Evolutionary conservation across 305 asterid species (phyloP).

Genomic region (Fraxinus greggii): DNA sequence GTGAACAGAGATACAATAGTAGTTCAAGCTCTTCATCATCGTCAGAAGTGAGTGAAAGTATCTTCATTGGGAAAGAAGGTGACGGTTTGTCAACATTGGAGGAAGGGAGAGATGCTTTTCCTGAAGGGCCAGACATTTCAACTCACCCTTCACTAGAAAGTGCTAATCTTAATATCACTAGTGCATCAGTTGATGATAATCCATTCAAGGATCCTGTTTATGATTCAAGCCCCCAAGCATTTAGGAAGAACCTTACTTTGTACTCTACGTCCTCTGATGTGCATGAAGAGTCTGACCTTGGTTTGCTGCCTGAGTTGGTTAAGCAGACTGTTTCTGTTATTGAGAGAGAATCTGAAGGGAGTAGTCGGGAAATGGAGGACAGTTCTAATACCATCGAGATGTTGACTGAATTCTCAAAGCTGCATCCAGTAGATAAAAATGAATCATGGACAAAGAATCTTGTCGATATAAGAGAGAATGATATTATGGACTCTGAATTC

Average conservation of each 20-base stretch:
- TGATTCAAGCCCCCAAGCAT: constrained; percentile 62
- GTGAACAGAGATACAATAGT: constrained; percentile 24
- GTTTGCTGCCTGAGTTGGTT: constrained; percentile 36
- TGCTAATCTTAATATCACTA: constrained; percentile 25
- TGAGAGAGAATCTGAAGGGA: constrained; percentile 41
- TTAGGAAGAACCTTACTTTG: constrained; percentile 36
- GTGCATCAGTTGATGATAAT: constrained; percentile 32
- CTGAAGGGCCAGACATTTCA: constrained; percentile 23
- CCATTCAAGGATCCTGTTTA: constrained; percentile 56
- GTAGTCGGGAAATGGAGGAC: constrained; percentile 27
- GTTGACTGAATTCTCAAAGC: constrained; percentile 28
- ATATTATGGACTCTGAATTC: constrained; percentile 16
- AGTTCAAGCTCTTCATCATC: constrained; percentile 47
- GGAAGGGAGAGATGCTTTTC: constrained; percentile 25
- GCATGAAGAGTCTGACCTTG: constrained; percentile 44
- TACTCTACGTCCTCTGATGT: constrained; percentile 52
- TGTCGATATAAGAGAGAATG: constrained; percentile 28
- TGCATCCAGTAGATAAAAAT: constrained; percentile 30
- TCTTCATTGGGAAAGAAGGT: constrained; percentile 36
- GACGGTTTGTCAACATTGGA: constrained; percentile 29
- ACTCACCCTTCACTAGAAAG: constrained; percentile 30
- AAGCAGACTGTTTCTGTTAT: constrained; percentile 40
- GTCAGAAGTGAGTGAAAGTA: constrained; percentile 46
- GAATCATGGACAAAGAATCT: constrained; percentile 28
- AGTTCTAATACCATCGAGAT: constrained; percentile 27